Conservation (phyloP, 768 basidiomycete species). For the Boletus vermiculosoides region DNA sequence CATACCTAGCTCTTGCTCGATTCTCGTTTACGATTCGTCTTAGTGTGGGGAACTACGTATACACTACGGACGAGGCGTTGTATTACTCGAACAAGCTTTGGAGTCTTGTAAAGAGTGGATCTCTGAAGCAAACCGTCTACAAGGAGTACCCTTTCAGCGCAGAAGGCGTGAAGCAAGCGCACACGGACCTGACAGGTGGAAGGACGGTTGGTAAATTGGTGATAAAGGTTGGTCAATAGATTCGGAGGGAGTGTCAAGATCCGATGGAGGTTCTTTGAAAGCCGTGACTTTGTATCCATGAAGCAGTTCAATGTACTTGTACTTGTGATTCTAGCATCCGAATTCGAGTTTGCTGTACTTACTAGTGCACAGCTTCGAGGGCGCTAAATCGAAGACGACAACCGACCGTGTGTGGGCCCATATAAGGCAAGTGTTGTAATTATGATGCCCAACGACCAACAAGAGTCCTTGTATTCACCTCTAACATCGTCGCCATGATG, state of each 20-base stretch:
- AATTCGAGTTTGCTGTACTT: not conserved
- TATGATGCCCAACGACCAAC: constrained; percentile 11
- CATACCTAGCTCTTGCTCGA: not conserved
- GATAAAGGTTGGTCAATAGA: constrained; percentile 54
- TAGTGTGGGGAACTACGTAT: constrained; percentile 70
- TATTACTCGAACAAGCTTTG: constrained; percentile 68
- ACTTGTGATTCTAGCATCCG: not conserved
- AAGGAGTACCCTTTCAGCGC: constrained; percentile 83
- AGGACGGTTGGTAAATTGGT: constrained; percentile 86
- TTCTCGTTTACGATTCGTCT: constrained; percentile 13
- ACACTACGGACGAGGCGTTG: constrained; percentile 69
- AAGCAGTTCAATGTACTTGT: constrained; percentile 7
- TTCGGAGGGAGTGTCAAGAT: not conserved
- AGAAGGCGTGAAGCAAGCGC: constrained; percentile 74
- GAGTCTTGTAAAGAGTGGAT: constrained; percentile 53
- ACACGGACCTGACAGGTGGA: constrained; percentile 72
- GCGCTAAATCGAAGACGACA: not conserved
- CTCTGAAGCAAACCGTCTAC: constrained; percentile 64
- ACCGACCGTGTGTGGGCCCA: not conserved
- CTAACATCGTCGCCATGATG: constrained; percentile 23
- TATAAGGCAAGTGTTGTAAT: constrained; percentile 28
- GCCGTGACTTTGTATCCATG: not conserved
- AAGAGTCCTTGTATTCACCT: constrained; percentile 21
- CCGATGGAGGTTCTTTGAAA: not conserved
- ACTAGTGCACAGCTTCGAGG: not conserved